Conservation (phyloP, 305 asterid species). For the Solanum hybrid region DNA sequence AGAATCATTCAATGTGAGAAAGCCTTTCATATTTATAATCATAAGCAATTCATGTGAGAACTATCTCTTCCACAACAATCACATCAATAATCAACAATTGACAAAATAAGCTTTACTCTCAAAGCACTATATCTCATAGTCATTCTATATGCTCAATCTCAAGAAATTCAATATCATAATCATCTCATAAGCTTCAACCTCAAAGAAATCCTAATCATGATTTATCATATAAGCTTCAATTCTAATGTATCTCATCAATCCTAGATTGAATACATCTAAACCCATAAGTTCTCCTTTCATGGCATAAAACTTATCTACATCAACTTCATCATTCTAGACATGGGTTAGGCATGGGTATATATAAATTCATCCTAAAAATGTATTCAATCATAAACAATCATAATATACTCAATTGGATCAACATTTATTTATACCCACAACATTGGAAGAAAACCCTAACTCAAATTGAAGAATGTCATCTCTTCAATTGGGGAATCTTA, state of each 20-base stretch:
- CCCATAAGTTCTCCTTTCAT: not conserved
- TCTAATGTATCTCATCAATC: not conserved
- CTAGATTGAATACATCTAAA: not conserved
- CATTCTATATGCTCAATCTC: not conserved
- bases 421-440: not conserved
- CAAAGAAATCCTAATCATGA: too few relatives aligned
- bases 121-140: not conserved
- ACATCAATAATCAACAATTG: not conserved
- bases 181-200: too few relatives aligned
- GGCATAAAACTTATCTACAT: not conserved
- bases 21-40: not conserved
- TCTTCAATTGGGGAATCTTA: not conserved
- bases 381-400: not conserved
- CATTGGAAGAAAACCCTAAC: not conserved
- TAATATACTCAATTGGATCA: not conserved
- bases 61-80: not conserved
- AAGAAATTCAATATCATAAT: not conserved
- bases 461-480: not conserved
- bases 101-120: not conserved
- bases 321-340: not conserved
- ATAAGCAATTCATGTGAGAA: not conserved
- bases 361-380: not conserved
- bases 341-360: not conserved
- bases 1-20: not conserved
- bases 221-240: not conserved